phyloP scores from a whole-genome alignment of 2,329 filamentous ascomycete species.

The Colletotrichum sp. region DNA sequence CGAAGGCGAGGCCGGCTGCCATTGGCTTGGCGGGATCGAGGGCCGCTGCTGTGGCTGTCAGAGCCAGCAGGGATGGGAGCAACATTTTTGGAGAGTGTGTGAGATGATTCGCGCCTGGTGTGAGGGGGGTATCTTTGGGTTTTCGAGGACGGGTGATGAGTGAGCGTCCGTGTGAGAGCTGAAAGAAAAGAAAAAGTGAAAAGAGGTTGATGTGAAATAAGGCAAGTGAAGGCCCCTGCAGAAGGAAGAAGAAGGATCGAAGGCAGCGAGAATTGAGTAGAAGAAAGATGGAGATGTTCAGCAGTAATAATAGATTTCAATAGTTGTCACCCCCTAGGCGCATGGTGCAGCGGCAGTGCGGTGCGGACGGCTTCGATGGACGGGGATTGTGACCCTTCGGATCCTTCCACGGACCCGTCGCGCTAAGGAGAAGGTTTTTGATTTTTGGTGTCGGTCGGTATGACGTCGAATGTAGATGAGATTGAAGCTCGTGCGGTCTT shows the following conservation, averaged over 20 bases:
- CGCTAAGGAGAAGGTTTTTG: conserved; percentile 10
- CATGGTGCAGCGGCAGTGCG: conserved; percentile 3
- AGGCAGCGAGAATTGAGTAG: not conserved
- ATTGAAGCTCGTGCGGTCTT: not conserved
- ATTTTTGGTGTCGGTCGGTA: conserved; percentile 1
- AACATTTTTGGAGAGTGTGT: not conserved
- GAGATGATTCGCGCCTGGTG: not conserved
- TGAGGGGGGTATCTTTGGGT: not conserved
- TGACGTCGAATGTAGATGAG: conserved; percentile 7
- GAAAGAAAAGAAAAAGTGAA: not conserved
- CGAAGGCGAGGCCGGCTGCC: conserved; percentile 5
- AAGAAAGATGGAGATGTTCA: not conserved
- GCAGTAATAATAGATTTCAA: conserved; percentile 7
- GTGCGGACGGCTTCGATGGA: not conserved
- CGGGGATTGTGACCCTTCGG: not conserved
- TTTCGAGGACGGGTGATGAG: not conserved
- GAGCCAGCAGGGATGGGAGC: conserved; percentile 3
- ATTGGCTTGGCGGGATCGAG: conserved; percentile 19
- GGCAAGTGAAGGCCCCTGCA: not conserved
- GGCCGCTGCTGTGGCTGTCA: conserved; percentile 31
- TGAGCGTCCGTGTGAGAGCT: not conserved
- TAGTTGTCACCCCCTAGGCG: not conserved
- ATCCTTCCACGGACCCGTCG: conserved; percentile 6
- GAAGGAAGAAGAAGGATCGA: not conserved
- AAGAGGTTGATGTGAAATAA: not conserved